Evolutionary conservation across 208 protist species (phyloP), one percentile per base, ranked within the genome.

Genomic region (Leishmania braziliensis): DNA sequence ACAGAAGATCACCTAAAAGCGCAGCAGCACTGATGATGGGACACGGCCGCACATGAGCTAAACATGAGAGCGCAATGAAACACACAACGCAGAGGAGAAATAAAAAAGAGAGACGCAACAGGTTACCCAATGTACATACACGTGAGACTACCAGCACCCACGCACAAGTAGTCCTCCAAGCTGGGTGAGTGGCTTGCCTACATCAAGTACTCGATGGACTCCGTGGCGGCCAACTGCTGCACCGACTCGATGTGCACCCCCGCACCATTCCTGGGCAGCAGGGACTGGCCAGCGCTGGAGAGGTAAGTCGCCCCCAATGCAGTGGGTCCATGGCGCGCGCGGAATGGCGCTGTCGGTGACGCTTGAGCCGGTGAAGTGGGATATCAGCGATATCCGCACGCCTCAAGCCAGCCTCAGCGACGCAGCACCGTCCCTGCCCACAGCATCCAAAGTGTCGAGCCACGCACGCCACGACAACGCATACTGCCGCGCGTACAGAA

Each of bases 401-500:
- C 12, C 20, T n/a, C 23, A 4, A 9, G 33, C 51, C 33, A 5
- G n/a, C 1, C 54, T 60, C 74, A 18, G 26, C 23, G 74, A 8
- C 23, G 74, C 20, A 36, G 56, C 56, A 53, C 20, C 58, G 53
- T 58, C 74, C n/a, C 54, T 82, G 33, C 16, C 68, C 16, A 39
- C 39, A 48, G 23, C 60, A 20, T 75, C 73, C 63, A 91, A 60
- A 51, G 75, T 69, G 26, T 48, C 62, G 39, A 93, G 65, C 84
- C 88, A 90, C 76, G 75, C 85, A 65, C 88, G 86, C 84, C 89
- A 93, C 14, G 94, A 97, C 6, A 96, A 83, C 48, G 86, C 85
- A 78, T 95, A 97, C 78, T 93, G 92, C 51, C 88, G 91, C 51
- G 80, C 82, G 74, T 90, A 93, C 69, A 97, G 74, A 39, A 92